Conservation (phyloP, 805 yeast genomes). For the Debaryomyces maramus region DNA sequence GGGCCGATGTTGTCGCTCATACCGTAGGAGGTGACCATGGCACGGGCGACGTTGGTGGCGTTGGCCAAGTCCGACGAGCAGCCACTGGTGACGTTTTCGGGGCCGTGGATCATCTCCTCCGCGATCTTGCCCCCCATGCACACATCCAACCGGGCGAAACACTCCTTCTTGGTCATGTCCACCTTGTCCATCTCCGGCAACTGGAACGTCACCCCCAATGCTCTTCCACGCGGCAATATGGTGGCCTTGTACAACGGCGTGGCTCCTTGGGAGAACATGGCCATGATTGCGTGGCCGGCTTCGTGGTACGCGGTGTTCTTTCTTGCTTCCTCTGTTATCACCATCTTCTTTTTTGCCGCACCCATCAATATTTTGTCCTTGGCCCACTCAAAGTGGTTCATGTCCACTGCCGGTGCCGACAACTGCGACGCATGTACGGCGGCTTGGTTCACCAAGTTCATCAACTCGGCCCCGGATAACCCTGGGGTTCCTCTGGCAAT, state of each 20-base stretch:
- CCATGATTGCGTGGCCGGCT: constrained; percentile 99
- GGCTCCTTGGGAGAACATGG: constrained; percentile 91
- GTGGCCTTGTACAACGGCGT: constrained; percentile 96
- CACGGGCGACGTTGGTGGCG: constrained; percentile 92
- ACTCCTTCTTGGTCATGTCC: constrained; percentile 86
- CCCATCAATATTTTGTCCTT: constrained; percentile 97
- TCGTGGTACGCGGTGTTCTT: constrained; percentile 96
- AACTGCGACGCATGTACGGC: constrained; percentile 95
- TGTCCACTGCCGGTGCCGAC: constrained; percentile 85
- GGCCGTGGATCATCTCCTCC: constrained; percentile 89
- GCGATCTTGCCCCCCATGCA: constrained; percentile 99
- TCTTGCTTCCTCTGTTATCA: constrained; percentile 91
- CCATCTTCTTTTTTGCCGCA: constrained; percentile 97
- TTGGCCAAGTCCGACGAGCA: constrained; percentile 87
- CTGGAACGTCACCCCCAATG: constrained; percentile 95
- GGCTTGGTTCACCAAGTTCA: constrained; percentile 96
- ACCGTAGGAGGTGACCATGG: constrained; percentile 96
- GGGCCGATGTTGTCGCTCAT: constrained; percentile 96
- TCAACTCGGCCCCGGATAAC: constrained; percentile 94
- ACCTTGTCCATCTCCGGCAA: constrained; percentile 98
- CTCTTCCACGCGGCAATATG: constrained; percentile 93
- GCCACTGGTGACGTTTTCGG: constrained; percentile 91
- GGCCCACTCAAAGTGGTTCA: constrained; percentile 97
- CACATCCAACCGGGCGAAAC: constrained; percentile 89
- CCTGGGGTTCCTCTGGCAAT: constrained; percentile 98